These are phyloP conservation scores for Candolleomyces aberdarensis DNA, from an alignment of 768 basidiomycete species.

Conservation along the genomic window DNA sequence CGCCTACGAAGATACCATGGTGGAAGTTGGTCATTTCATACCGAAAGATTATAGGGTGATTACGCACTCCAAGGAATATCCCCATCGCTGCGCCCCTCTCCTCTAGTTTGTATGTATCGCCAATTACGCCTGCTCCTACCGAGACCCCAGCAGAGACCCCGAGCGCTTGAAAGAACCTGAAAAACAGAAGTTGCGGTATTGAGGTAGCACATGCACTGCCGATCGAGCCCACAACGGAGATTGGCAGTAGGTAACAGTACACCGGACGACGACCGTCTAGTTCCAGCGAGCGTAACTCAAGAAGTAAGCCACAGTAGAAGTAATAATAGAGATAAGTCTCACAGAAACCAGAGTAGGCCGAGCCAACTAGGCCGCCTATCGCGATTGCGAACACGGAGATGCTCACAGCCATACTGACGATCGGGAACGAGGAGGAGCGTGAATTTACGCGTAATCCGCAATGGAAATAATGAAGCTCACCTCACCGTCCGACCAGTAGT, in stretches of 20 bases:
- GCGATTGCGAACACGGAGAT: conserved; percentile 30
- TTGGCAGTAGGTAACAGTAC: conserved; percentile 57
- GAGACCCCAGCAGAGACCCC: conserved; percentile 56
- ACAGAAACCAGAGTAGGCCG: conserved; percentile 39
- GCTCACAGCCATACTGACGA: conserved; percentile 36
- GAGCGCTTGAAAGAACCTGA: conserved; percentile 63
- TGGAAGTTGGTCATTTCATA: neutral
- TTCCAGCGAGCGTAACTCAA: too few relatives aligned
- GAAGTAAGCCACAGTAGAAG: neutral
- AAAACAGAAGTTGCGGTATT: conserved; percentile 49
- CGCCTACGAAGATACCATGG: conserved; percentile 30
- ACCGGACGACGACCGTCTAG: conserved; percentile 63
- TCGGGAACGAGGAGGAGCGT: too few relatives aligned
- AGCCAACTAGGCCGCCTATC: conserved; percentile 28
- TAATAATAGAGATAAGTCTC: conserved; percentile 3
- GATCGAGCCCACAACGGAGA: conserved; percentile 55
- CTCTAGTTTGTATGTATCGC: conserved; percentile 65
- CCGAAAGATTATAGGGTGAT: neutral
- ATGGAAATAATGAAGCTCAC: conserved; percentile 24
- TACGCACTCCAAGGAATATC: conserved; percentile 48
- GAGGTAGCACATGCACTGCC: conserved; percentile 50
- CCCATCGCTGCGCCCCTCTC: conserved; percentile 61
- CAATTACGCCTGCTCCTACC: conserved; percentile 57
- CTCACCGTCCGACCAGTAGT: conserved; percentile 56
- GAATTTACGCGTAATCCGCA: neutral